Conservation (phyloP, 805 yeast species). For the Lipomyces chichibuensis region DNA sequence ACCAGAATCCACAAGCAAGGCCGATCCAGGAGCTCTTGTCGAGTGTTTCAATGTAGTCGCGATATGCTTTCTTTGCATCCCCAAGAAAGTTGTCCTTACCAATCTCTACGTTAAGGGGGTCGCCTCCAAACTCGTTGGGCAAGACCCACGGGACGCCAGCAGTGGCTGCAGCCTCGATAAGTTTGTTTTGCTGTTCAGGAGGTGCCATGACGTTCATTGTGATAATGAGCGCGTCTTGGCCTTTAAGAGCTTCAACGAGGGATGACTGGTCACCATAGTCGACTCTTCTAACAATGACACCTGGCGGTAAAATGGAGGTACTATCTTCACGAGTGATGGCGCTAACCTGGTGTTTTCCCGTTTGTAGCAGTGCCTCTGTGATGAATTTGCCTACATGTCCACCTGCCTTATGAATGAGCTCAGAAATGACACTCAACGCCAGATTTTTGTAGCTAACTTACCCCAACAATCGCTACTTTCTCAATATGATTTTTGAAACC, state of each 20-base stretch:
- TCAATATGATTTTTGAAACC: not conserved
- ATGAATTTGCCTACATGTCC: not conserved
- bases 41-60: slow-evolving; percentile 1
- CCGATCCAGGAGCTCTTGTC: slow-evolving; percentile 3
- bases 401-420: not conserved
- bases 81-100: not conserved
- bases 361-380: not conserved
- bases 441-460: not conserved
- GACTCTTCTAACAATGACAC: not conserved
- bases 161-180: slow-evolving; percentile 1
- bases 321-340: not conserved
- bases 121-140: slow-evolving; percentile 9
- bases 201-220: slow-evolving; percentile 4
- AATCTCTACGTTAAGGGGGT: not conserved
- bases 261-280: not conserved
- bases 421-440: not conserved
- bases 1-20: not conserved
- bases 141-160: slow-evolving; percentile 7
- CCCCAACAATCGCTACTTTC: not conserved
- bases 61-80: not conserved
- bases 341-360: not conserved
- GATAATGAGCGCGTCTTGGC: not conserved
- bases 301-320: not conserved
- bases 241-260: not conserved
- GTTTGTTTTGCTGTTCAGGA: slow-evolving; percentile 2